These are phyloP conservation scores for Hordeum marinum DNA, from an alignment of 176 grass and related monocot species.

Conservation along the genomic window DNA sequence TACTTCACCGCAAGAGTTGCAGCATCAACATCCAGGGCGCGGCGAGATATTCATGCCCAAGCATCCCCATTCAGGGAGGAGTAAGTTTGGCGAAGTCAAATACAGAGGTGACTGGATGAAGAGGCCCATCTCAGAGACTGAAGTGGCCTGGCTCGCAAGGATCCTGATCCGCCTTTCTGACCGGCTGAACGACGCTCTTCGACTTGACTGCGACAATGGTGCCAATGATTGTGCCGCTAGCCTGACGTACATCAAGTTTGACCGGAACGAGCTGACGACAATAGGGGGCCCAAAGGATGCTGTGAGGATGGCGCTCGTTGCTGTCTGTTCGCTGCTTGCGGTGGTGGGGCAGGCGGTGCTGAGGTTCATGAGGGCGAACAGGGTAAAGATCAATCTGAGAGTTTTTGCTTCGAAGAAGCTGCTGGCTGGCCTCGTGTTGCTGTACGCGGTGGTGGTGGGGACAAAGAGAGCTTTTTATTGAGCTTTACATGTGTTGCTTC, in stretches of 20 bases:
- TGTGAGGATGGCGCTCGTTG: constrained; percentile 28
- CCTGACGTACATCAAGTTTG: constrained; percentile 37
- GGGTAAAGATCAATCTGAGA: constrained; percentile 73
- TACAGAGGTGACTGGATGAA: constrained; percentile 90
- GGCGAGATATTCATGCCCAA: constrained; percentile 67
- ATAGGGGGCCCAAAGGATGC: constrained; percentile 54
- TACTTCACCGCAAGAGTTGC: neutral
- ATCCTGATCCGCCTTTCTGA: constrained; percentile 63
- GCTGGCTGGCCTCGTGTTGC: constrained; percentile 13
- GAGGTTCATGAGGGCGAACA: constrained; percentile 53
- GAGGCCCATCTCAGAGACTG: constrained; percentile 61
- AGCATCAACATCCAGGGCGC: constrained; percentile 26
- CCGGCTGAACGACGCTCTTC: constrained; percentile 49
- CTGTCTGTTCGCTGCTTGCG: constrained; percentile 42
- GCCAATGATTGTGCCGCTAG: constrained; percentile 8
- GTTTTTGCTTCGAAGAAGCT: constrained; percentile 72
- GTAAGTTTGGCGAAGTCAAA: constrained; percentile 41
- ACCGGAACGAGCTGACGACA: constrained; percentile 29
- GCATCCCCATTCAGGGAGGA: constrained; percentile 44
- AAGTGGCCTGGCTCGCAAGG: constrained; percentile 80
- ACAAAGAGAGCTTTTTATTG: constrained; percentile 18
- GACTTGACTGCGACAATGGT: constrained; percentile 26
- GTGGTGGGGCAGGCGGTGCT: constrained; percentile 41
- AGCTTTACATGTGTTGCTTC: neutral
- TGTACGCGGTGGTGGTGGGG: constrained; percentile 27